Conservation (phyloP, 345 rosid genomes). For the Corymbia maculata region DNA sequence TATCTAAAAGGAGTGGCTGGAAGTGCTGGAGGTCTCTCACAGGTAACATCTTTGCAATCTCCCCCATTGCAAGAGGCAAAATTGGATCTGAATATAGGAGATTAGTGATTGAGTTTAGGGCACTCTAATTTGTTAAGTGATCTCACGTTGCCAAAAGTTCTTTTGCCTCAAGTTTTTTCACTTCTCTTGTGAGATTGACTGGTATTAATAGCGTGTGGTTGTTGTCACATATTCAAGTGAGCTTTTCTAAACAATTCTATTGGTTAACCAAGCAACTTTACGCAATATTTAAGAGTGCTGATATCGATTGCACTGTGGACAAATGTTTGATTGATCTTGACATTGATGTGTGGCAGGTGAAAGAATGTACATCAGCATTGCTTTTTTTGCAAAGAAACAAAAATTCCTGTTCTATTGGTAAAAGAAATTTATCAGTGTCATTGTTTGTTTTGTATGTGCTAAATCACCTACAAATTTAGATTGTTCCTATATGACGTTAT, state of each 20-base stretch:
- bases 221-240: background rate
- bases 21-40: constrained; percentile 76
- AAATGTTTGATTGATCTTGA: background rate
- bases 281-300: background rate
- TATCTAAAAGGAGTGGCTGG: constrained; percentile 67
- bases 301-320: background rate
- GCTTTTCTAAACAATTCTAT: background rate
- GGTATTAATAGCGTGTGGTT: background rate
- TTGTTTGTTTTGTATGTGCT: background rate
- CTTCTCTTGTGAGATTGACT: background rate
- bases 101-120: background rate
- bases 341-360: constrained; percentile 41
- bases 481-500: background rate
- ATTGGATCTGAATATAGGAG: background rate
- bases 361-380: constrained; percentile 80
- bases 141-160: background rate
- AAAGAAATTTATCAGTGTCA: background rate
- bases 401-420: constrained; percentile 81
- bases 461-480: background rate
- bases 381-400: constrained; percentile 80
- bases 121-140: background rate
- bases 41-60: constrained; percentile 30
- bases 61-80: background rate
- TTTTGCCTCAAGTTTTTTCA: background rate
- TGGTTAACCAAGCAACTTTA: background rate